These are phyloP conservation scores for Lichtheimia hyalospora DNA, from an alignment of 371 early-diverging fungal genomes.

Conservation along the genomic window DNA sequence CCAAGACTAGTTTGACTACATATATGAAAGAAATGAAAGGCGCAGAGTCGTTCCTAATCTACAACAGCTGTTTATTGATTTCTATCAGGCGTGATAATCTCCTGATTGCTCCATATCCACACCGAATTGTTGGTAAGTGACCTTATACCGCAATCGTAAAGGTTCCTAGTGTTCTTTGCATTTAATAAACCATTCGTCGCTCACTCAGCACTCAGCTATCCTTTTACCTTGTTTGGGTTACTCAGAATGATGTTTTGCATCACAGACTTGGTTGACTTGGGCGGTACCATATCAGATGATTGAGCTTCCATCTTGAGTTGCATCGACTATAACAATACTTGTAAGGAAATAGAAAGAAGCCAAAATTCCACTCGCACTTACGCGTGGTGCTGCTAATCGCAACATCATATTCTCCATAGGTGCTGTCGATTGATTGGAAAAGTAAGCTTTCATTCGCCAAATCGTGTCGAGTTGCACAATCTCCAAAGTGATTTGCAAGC, in stretches of 20 bases:
- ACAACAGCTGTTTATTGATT: too few relatives aligned
- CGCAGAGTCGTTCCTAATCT: too few relatives aligned
- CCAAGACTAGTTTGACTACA: too few relatives aligned
- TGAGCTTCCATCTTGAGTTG: constrained; percentile 71
- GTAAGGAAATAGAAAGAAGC: neutral
- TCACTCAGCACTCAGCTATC: neutral
- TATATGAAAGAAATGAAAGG: too few relatives aligned
- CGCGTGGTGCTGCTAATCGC: constrained; percentile 58
- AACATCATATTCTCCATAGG: constrained; percentile 54
- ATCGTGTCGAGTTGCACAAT: constrained; percentile 15
- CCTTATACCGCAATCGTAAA: constrained; percentile 69
- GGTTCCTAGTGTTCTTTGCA: constrained; percentile 41
- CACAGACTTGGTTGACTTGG: constrained; percentile 58
- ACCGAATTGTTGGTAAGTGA: constrained; percentile 71
- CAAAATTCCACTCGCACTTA: constrained; percentile 8
- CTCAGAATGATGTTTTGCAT: constrained; percentile 55
- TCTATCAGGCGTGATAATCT: constrained; percentile 13
- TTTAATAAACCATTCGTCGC: neutral
- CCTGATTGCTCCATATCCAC: constrained; percentile 72
- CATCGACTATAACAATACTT: constrained; percentile 38
- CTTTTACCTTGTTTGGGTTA: constrained; percentile 55
- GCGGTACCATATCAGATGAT: constrained; percentile 57
- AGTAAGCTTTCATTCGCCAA: constrained; percentile 36
- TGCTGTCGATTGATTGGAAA: constrained; percentile 54
- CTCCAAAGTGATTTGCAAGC: constrained; percentile 32